These are phyloP conservation scores for Fibroporia radiculosa DNA, from an alignment of 768 basidiomycete genomes.

Conservation along the genomic window DNA sequence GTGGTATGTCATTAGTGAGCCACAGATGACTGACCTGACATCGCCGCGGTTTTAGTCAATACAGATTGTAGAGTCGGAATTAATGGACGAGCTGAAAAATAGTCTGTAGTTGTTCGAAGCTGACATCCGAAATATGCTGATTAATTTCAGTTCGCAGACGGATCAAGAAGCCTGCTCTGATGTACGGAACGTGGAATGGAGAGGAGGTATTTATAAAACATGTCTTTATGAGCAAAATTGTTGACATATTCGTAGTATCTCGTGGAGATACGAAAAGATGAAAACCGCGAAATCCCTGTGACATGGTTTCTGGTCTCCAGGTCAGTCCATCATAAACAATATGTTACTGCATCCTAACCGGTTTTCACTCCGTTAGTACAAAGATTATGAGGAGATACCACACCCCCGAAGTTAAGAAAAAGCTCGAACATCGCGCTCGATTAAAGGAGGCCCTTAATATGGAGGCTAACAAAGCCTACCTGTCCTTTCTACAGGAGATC, in stretches of 20 bases:
- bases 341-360: background rate
- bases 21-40: background rate
- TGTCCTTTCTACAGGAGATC: slow-evolving; percentile 64
- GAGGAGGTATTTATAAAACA: slow-evolving; percentile 50
- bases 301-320: slow-evolving; percentile 63
- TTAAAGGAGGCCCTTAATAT: slow-evolving; percentile 64
- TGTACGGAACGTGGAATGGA: slow-evolving; percentile 57
- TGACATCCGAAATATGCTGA: slow-evolving; percentile 4
- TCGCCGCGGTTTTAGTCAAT: slow-evolving; percentile 46
- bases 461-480: slow-evolving; percentile 60
- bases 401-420: slow-evolving; percentile 53
- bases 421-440: slow-evolving; percentile 67
- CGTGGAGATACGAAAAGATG: slow-evolving; percentile 66
- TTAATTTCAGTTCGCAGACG: slow-evolving; percentile 52
- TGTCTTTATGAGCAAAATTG: background rate
- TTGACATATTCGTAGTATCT: slow-evolving; percentile 46
- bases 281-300: slow-evolving; percentile 34
- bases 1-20: slow-evolving; percentile 38
- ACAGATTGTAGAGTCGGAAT: slow-evolving; percentile 57
- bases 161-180: slow-evolving; percentile 63
- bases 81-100: slow-evolving; percentile 64
- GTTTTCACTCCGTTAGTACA: slow-evolving; percentile 41
- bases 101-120: slow-evolving; percentile 31
- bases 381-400: slow-evolving; percentile 68
- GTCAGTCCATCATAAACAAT: slow-evolving; percentile 29